Evolutionary conservation across 176 grass and related monocot species (phyloP).

Genomic region (Carex littledalei): DNA sequence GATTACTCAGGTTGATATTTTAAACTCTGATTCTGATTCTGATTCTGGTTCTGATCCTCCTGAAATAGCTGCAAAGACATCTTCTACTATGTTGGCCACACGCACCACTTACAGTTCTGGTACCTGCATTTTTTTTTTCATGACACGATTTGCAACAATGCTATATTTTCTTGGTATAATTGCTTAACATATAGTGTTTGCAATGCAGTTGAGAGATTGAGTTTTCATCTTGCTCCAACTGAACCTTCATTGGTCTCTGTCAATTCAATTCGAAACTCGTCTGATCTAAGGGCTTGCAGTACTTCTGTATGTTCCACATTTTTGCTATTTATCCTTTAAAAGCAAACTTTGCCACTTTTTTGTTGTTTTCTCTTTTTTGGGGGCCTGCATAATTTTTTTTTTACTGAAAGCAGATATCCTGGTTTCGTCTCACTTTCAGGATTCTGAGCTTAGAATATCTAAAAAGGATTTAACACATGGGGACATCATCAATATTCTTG

Average conservation of each 20-base stretch:
- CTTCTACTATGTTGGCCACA: constrained; percentile 21
- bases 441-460: constrained; percentile 29
- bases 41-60: constrained; percentile 9
- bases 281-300: constrained; percentile 32
- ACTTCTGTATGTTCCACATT: constrained; percentile 35
- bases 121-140: constrained; percentile 13
- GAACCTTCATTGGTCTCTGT: background rate
- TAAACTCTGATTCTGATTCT: constrained; percentile 41
- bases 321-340: background rate
- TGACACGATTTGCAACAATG: background rate
- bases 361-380: background rate
- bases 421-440: constrained; percentile 32
- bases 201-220: constrained; percentile 19
- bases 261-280: constrained; percentile 28
- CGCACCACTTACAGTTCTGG: constrained; percentile 29
- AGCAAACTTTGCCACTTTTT: background rate
- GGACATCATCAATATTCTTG: constrained; percentile 32
- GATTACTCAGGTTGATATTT: constrained; percentile 29
- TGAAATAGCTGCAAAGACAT: constrained; percentile 18
- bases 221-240: constrained; percentile 15
- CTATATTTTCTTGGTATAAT: background rate
- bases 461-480: constrained; percentile 18
- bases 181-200: background rate
- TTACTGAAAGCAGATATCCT: background rate
- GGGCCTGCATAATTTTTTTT: background rate